Evolutionary conservation across 495 filamentous ascomycete genomes (phyloP).

Genomic region (Aspergillus taichungensis): DNA sequence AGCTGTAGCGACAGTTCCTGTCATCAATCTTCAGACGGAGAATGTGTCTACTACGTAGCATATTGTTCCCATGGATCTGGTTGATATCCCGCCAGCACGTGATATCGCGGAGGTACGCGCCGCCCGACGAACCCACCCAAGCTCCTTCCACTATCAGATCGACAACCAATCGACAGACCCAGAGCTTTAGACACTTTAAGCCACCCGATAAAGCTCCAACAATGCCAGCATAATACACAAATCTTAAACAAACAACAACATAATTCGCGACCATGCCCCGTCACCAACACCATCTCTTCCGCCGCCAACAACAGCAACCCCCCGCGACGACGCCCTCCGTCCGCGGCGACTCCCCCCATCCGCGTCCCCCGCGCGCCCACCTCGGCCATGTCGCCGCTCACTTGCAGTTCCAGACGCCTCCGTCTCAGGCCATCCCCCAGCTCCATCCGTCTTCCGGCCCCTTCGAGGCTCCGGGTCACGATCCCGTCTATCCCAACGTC

Average conservation of each 20-base stretch:
- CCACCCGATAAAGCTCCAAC: not conserved
- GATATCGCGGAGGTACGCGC: not conserved
- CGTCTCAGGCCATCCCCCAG: slow-evolving; percentile 23
- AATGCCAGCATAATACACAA: not conserved
- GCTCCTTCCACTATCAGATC: not conserved
- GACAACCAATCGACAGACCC: not conserved
- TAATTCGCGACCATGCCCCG: slow-evolving; percentile 16
- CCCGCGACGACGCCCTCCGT: slow-evolving; percentile 1
- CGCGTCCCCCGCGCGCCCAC: slow-evolving; percentile 2
- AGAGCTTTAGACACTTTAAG: no score
- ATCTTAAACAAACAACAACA: not conserved
- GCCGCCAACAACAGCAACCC: slow-evolving; percentile 12
- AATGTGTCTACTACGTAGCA: no score
- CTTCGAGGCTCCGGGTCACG: slow-evolving; percentile 11
- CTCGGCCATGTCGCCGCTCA: slow-evolving; percentile 7
- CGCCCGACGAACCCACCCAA: not conserved
- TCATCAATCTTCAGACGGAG: slow-evolving; percentile 21
- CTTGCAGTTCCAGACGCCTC: slow-evolving; percentile 33
- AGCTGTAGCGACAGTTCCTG: slow-evolving; percentile 19
- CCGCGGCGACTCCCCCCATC: slow-evolving; percentile 6
- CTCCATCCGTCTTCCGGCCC: slow-evolving; percentile 26
- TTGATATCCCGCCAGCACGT: not conserved
- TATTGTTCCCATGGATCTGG: no score
- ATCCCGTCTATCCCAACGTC: slow-evolving; percentile 13
- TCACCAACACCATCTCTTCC: slow-evolving; percentile 11